A percentile compares a stretch with the other conserved stretches of the same genome.
Conservation (phyloP, 164 flowering plant species). For the Sextonia rubra region DNA sequence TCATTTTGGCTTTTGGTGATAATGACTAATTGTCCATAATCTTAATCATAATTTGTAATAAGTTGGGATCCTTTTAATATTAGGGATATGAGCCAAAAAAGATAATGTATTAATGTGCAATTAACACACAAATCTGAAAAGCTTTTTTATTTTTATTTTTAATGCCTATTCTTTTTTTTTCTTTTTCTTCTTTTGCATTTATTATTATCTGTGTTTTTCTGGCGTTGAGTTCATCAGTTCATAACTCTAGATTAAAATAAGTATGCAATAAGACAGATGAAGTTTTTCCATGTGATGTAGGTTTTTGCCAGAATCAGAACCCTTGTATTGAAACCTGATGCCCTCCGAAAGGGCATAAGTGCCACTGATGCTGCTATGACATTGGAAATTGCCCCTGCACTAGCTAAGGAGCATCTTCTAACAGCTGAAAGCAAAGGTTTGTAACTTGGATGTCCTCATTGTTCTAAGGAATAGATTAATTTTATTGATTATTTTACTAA, state of each 20-base stretch:
- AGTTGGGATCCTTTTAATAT: no score
- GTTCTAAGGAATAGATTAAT: not conserved
- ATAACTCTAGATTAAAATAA: not conserved
- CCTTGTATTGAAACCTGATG: conserved; percentile 62
- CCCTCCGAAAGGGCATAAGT: conserved; percentile 69
- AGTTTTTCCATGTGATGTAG: conserved; percentile 22
- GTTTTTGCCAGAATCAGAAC: conserved; percentile 64
- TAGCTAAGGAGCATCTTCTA: conserved; percentile 96
- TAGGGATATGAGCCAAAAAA: not conserved
- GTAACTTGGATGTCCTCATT: not conserved
- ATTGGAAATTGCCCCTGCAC: conserved; percentile 88
- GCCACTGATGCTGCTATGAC: conserved; percentile 93
- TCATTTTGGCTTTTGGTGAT: not conserved
- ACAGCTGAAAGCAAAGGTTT: conserved; percentile 88
- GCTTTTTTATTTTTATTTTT: not conserved
- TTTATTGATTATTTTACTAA: not conserved
- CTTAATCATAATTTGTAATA: not conserved
- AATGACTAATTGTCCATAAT: not conserved
- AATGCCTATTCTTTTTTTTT: not conserved
- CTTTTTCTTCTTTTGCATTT: no score
- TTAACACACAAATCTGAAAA: not conserved
- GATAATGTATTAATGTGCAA: not conserved
- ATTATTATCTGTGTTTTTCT: not conserved
- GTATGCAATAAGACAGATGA: not conserved
- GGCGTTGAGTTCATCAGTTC: not conserved